Conservation (phyloP, 768 basidiomycete species). For the Podaxis sp. region DNA sequence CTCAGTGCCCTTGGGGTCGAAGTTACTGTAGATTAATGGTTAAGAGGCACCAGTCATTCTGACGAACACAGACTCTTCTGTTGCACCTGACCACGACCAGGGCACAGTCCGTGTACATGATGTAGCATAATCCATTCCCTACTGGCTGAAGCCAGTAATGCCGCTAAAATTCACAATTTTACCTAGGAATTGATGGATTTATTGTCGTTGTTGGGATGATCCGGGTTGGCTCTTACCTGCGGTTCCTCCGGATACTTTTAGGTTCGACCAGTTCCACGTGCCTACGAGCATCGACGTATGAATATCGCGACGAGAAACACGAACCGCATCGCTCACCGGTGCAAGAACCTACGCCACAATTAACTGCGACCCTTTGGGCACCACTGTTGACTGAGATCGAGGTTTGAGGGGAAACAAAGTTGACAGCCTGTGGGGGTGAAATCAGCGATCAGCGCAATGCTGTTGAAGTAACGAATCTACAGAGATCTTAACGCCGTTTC, state of each 20-base stretch:
- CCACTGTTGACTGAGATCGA: constrained; percentile 38
- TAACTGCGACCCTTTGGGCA: constrained; percentile 48
- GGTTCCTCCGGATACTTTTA: constrained; percentile 22
- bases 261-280: constrained; percentile 24
- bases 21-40: background rate
- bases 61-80: background rate
- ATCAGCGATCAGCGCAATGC: background rate
- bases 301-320: background rate
- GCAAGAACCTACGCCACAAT: constrained; percentile 55
- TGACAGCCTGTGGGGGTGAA: constrained; percentile 37
- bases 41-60: background rate
- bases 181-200: constrained; percentile 4
- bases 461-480: constrained; percentile 31
- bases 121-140: background rate
- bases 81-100: background rate
- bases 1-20: background rate
- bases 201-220: background rate
- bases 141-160: constrained; percentile 14
- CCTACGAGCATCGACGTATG: constrained; percentile 13
- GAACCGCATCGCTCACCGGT: constrained; percentile 32
- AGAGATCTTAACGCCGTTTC: constrained; percentile 56
- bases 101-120: background rate
- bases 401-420: constrained; percentile 41
- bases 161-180: constrained; percentile 14
- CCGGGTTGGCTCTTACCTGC: constrained; percentile 16